These are phyloP conservation scores for Chloromonas sp. DNA, from an alignment of 163 green algal genomes.

Conservation along the genomic window DNA sequence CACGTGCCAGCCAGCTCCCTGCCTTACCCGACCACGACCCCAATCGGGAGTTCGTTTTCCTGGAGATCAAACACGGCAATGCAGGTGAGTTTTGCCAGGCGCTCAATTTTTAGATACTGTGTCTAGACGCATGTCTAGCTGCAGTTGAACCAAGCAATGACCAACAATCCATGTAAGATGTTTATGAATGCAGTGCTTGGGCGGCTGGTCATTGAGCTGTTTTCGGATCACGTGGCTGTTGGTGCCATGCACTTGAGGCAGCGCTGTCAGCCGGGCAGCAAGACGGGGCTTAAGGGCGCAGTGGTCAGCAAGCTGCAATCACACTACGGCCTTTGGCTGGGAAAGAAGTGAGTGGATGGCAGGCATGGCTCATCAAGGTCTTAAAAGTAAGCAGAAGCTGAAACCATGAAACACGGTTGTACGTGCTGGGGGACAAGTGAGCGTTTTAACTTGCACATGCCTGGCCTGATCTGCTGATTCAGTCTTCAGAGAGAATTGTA, in stretches of 20 bases:
- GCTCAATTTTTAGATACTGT: too few relatives aligned
- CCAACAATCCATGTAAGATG: too few relatives aligned
- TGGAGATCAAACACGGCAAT: neutral
- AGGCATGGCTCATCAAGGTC: neutral
- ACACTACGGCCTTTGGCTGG: constrained; percentile 22
- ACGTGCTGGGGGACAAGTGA: too few relatives aligned
- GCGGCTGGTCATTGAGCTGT: neutral
- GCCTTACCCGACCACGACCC: neutral
- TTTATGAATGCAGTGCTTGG: neutral
- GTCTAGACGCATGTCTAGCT: neutral
- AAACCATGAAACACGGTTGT: too few relatives aligned
- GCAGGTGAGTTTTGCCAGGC: too few relatives aligned
- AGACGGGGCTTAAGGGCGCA: constrained; percentile 26
- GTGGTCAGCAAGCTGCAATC: constrained; percentile 38
- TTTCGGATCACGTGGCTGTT: neutral
- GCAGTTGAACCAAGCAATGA: neutral
- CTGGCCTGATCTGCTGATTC: neutral
- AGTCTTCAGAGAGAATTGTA: neutral
- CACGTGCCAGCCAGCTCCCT: neutral
- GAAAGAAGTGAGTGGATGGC: constrained; percentile 12
- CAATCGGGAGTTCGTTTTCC: neutral
- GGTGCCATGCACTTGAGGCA: neutral
- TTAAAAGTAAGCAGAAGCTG: neutral
- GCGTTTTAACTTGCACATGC: neutral
- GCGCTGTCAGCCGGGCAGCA: constrained; percentile 27